These are phyloP conservation scores for Lablab purpureus DNA, from an alignment of 306 rosid species.

Conservation along the genomic window DNA sequence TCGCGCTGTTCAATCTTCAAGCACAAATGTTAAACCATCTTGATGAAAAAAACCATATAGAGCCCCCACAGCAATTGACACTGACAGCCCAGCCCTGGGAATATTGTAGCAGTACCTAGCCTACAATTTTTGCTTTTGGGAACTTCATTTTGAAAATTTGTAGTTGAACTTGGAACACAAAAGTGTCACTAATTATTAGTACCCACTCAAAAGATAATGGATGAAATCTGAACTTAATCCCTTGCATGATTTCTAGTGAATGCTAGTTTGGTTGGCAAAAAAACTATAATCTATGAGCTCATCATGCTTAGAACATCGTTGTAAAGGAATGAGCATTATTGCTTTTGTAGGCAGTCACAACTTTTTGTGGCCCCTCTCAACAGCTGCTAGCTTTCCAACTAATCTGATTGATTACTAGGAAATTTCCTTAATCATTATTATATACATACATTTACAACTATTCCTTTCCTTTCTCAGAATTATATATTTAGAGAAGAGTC, in stretches of 20 bases:
- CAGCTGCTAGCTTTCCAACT: slow-evolving; percentile 68
- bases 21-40: slow-evolving; percentile 9
- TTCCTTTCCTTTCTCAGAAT: slow-evolving; percentile 10
- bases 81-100: slow-evolving; percentile 31
- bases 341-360: slow-evolving; percentile 21
- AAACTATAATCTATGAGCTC: slow-evolving; percentile 34
- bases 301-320: slow-evolving; percentile 66
- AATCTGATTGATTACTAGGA: slow-evolving; percentile 39
- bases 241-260: slow-evolving; percentile 54
- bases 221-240: slow-evolving; percentile 45
- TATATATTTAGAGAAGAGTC: slow-evolving; percentile 44
- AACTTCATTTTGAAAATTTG: slow-evolving; percentile 42
- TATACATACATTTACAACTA: background rate
- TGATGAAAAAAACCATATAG: background rate
- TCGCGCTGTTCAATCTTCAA: slow-evolving; percentile 12
- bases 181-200: slow-evolving; percentile 37
- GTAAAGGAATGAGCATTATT: slow-evolving; percentile 59
- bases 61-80: slow-evolving; percentile 17
- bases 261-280: slow-evolving; percentile 48
- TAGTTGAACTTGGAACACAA: slow-evolving; percentile 25
- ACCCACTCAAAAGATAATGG: slow-evolving; percentile 41
- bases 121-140: slow-evolving; percentile 10
- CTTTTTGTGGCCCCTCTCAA: slow-evolving; percentile 56
- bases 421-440: slow-evolving; percentile 44
- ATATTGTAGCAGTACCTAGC: slow-evolving; percentile 36